These are phyloP conservation scores for Colletotrichum sublineola DNA, from an alignment of 2,329 filamentous ascomycete genomes.

Conservation along the genomic window DNA sequence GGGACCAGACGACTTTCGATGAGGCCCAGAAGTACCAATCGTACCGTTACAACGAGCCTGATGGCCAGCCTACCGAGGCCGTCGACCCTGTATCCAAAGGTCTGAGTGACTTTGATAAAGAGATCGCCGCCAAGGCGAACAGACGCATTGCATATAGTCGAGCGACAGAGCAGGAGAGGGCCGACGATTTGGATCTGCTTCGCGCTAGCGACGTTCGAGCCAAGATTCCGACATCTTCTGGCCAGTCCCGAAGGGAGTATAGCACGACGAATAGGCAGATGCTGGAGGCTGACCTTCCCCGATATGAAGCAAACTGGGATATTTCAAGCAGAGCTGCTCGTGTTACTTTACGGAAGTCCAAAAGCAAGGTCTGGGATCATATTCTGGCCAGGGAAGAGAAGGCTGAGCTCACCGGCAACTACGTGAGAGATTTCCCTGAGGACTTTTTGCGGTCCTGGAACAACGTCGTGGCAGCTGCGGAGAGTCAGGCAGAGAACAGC, in stretches of 20 bases:
- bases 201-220: conserved; percentile 45
- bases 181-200: conserved; percentile 46
- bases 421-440: conserved; percentile 65
- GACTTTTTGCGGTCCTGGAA: conserved; percentile 62
- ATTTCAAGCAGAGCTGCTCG: conserved; percentile 38
- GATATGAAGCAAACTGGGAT: conserved; percentile 36
- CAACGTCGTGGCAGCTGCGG: conserved; percentile 29
- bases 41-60: conserved; percentile 53
- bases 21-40: conserved; percentile 58
- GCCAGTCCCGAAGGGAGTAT: conserved; percentile 37
- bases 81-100: conserved; percentile 52
- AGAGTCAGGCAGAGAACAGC: conserved; percentile 27
- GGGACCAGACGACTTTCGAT: conserved; percentile 49
- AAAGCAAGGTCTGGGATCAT: conserved; percentile 40
- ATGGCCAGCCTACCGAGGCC: conserved; percentile 48
- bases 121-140: conserved; percentile 53
- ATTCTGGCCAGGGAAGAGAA: conserved; percentile 13
- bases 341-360: conserved; percentile 32
- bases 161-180: conserved; percentile 40
- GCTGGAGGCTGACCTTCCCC: conserved; percentile 35
- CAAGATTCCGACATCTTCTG: conserved; percentile 34
- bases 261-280: conserved; percentile 38
- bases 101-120: conserved; percentile 56
- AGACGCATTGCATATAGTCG: conserved; percentile 16
- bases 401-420: conserved; percentile 60